phyloP scores from a whole-genome alignment of 305 asterid genomes.

The Fraxinus velutina region DNA sequence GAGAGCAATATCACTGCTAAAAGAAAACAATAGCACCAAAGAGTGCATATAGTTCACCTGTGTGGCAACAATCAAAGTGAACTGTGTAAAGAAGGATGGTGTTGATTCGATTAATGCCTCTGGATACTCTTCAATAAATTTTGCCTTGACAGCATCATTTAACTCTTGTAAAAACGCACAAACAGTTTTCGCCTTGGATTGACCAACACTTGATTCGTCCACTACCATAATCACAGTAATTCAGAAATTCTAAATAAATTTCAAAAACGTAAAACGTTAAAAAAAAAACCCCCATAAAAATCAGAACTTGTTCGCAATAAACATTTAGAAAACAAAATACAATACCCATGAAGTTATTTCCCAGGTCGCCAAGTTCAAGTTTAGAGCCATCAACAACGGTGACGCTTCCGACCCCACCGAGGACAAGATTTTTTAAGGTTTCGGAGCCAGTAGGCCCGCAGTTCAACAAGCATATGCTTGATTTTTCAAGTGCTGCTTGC shows the following conservation, averaged over 20 bases:
- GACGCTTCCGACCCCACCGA: conserved; percentile 94
- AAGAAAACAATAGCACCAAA: not conserved
- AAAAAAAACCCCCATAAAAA: not conserved
- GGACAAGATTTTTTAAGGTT: conserved; percentile 83
- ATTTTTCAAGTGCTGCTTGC: conserved; percentile 87
- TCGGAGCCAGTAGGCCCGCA: conserved; percentile 98
- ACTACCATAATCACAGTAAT: conserved; percentile 37
- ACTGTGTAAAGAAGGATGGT: conserved; percentile 82
- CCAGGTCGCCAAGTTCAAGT: conserved; percentile 89
- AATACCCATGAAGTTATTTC: conserved; percentile 85
- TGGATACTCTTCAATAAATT: conserved; percentile 81
- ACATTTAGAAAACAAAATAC: not conserved
- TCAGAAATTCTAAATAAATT: not conserved
- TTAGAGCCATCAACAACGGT: conserved; percentile 92
- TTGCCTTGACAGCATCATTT: conserved; percentile 93
- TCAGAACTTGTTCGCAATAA: not conserved
- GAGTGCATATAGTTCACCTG: conserved; percentile 48
- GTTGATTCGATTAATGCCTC: conserved; percentile 65
- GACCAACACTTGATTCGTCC: conserved; percentile 82
- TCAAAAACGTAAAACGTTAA: not conserved
- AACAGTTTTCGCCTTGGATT: conserved; percentile 90
- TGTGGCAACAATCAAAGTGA: conserved; percentile 83
- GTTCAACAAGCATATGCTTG: conserved; percentile 83
- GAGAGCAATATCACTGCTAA: not conserved
- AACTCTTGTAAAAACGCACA: conserved; percentile 89